Percentiles rank a stretch among this genome's conserved stretches.
These are phyloP conservation scores for Didymella segeticola DNA, from an alignment of 2,329 filamentous ascomycete genomes.

Conservation along the genomic window DNA sequence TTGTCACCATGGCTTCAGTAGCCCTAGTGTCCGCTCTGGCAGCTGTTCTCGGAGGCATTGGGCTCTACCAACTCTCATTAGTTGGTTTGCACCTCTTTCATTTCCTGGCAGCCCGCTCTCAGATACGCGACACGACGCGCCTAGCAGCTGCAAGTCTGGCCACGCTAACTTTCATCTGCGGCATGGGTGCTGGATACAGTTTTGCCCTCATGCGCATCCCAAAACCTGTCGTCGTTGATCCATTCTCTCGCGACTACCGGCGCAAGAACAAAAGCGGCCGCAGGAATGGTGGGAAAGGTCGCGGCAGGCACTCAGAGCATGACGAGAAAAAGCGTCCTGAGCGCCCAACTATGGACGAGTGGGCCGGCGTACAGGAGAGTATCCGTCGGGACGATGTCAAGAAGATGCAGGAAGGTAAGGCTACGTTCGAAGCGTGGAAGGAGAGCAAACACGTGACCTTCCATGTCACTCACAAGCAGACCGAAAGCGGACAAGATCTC, in stretches of 20 bases:
- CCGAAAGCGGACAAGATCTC: neutral
- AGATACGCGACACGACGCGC: neutral
- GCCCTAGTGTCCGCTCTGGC: neutral
- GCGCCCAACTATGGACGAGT: conserved; percentile 4
- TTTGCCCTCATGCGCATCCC: neutral
- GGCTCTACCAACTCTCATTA: neutral
- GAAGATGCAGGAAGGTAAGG: neutral
- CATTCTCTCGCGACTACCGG: neutral
- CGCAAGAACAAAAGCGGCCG: neutral
- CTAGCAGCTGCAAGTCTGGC: neutral
- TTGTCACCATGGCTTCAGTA: neutral
- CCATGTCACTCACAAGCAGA: conserved; percentile 14
- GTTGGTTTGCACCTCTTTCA: neutral
- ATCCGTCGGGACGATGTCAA: conserved; percentile 13
- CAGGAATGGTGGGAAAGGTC: neutral
- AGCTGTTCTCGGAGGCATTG: neutral
- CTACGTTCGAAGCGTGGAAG: conserved; percentile 1
- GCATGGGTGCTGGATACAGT: conserved; percentile 4
- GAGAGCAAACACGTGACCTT: conserved; percentile 7
- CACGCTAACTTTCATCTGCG: neutral
- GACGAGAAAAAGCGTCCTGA: neutral
- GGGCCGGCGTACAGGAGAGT: conserved; percentile 10
- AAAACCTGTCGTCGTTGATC: neutral
- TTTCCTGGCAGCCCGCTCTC: neutral
- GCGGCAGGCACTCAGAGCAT: neutral